These are phyloP conservation scores for Clonostachys chloroleuca DNA, from an alignment of 2,329 filamentous ascomycete genomes.

Conservation along the genomic window DNA sequence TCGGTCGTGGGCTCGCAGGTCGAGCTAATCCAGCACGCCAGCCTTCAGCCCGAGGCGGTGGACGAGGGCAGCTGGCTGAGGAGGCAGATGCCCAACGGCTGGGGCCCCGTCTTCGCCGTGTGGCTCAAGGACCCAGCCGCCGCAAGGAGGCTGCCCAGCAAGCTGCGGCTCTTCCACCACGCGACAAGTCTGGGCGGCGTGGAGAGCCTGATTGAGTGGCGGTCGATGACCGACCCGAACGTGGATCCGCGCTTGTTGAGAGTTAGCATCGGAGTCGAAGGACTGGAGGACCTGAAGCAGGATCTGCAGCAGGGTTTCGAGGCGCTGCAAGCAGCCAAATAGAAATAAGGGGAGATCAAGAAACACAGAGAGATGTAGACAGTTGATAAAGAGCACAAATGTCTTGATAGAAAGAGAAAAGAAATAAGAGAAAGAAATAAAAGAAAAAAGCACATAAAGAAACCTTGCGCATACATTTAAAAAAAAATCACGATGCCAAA, in stretches of 20 bases:
- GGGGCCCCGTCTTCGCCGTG: conserved; percentile 82
- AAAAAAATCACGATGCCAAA: too few relatives aligned
- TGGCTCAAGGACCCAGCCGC: conserved; percentile 53
- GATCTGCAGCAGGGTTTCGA: conserved; percentile 69
- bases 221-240: conserved; percentile 74
- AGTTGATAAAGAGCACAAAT: too few relatives aligned
- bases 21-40: conserved; percentile 67
- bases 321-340: conserved; percentile 29
- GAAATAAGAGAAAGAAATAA: too few relatives aligned
- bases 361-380: too few relatives aligned
- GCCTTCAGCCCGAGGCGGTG: conserved; percentile 61
- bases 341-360: too few relatives aligned
- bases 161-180: conserved; percentile 82
- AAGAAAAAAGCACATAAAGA: too few relatives aligned
- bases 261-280: conserved; percentile 84
- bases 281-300: conserved; percentile 74
- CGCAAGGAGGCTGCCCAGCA: conserved; percentile 70
- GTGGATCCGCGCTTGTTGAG: conserved; percentile 72
- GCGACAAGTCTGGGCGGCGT: conserved; percentile 92
- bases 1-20: conserved; percentile 45
- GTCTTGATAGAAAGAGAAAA: too few relatives aligned
- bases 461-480: too few relatives aligned
- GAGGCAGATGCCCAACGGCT: conserved; percentile 88
- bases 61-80: conserved; percentile 66
- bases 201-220: conserved; percentile 95